Evolutionary conservation across 768 basidiomycete species (phyloP), one percentile per base, ranked within the genome.

Genomic region (Boletus huronensis): DNA sequence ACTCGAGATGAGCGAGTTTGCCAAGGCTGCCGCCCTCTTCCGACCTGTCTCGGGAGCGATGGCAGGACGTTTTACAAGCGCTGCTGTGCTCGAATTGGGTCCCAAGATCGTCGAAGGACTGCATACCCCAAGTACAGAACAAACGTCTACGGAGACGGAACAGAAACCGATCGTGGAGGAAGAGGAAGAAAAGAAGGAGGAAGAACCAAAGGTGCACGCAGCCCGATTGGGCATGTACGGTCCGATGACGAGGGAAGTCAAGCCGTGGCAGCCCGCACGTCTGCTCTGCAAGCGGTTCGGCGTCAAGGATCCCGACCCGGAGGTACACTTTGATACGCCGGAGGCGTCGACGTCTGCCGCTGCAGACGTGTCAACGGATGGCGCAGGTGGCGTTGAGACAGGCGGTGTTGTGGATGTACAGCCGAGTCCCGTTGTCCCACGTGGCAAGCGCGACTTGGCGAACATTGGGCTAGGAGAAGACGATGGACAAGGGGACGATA

Each of bases 391-490:
- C 2, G 21, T 26, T 4, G 58, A 6, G 40, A 34, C 29, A 4
- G 51, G 46, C 9, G 26, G 8, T n/a, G 32, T 1, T 16, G 31
- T 39, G 23, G 55, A 47, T 0, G 49, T 2, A 19, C 50, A 35
- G 17, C 17, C 39, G 16, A 45, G 23, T n/a, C 42, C 45, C 2
- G 31, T 35, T 0, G 39, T 11, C 11, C 36, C 50, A 6, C 62
- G 53, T 8, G 70, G 75, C n/a, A 72, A 74, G 19, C 76, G 81
- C n/a, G 84, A 89, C 61, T 65, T 96, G 46, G 79, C 81, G 5
- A 94, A 93, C 65, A 79, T 98, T 46, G 95, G 95, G 0, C 71
- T 97, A 41, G 96, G 93, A 23, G 94, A 97, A 48, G 94, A 98
- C 64, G 93, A 94, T 39, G 81, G 79, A 28, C 95, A 97, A 67